Percentiles rank a stretch among this genome's conserved stretches.
phyloP scores from a whole-genome alignment of 306 rosid genomes.

The Trichosanthes cucumerina region DNA sequence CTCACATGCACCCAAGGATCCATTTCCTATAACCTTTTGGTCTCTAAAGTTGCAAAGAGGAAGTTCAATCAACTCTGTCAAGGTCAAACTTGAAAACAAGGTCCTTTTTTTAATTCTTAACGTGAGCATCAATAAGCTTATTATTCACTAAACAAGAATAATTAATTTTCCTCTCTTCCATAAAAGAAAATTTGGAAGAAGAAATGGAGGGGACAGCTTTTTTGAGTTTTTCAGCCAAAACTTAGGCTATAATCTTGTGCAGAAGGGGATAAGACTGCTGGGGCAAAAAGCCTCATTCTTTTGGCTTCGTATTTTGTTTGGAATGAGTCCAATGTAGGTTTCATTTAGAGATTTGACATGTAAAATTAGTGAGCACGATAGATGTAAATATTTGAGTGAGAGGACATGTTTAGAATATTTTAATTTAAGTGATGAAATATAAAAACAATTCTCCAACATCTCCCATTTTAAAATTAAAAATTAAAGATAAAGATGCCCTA shows the following conservation, averaged over 20 bases:
- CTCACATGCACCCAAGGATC: neutral
- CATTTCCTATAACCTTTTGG: neutral
- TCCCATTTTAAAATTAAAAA: neutral
- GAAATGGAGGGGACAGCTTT: neutral
- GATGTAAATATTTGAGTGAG: neutral
- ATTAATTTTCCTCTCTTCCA: neutral
- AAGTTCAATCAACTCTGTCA: neutral
- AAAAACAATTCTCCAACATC: neutral
- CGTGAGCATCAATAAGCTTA: neutral
- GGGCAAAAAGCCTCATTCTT: neutral
- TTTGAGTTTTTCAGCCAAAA: neutral
- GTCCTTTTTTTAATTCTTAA: neutral
- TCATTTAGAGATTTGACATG: neutral
- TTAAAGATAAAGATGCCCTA: neutral
- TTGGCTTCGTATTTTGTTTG: neutral
- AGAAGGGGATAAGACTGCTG: neutral
- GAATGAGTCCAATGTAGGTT: neutral
- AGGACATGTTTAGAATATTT: neutral
- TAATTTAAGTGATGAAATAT: neutral
- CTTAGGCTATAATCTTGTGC: neutral
- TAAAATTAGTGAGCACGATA: neutral
- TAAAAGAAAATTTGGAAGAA: neutral
- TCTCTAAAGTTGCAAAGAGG: neutral
- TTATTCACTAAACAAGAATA: neutral
- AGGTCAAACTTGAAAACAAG: neutral